Conservation (phyloP, 768 basidiomycete genomes). For the Amanita subjunquillea region DNA sequence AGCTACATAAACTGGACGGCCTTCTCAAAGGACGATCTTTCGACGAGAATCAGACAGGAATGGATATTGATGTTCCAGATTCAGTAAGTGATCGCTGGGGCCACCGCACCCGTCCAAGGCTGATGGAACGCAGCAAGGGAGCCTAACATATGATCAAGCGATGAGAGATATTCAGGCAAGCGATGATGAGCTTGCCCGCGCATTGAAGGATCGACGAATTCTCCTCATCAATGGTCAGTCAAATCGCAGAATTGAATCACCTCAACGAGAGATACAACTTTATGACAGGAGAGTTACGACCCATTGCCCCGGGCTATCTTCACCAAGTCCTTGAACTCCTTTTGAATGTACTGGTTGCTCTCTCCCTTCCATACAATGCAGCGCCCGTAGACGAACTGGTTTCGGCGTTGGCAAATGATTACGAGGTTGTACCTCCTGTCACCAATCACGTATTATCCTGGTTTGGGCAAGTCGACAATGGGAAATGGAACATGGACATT, state of each 20-base stretch:
- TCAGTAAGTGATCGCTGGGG: neutral
- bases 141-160: slow-evolving; percentile 53
- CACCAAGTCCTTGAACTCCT: slow-evolving; percentile 63
- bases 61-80: slow-evolving; percentile 9
- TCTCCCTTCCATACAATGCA: slow-evolving; percentile 39
- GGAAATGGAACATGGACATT: slow-evolving; percentile 59
- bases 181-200: slow-evolving; percentile 58
- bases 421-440: slow-evolving; percentile 56
- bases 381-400: slow-evolving; percentile 52
- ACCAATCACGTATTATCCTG: slow-evolving; percentile 67
- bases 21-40: slow-evolving; percentile 61
- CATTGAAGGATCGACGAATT: slow-evolving; percentile 59
- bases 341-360: slow-evolving; percentile 63
- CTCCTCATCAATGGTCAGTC: slow-evolving; percentile 57
- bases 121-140: neutral
- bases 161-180: slow-evolving; percentile 69
- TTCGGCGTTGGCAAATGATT: slow-evolving; percentile 54
- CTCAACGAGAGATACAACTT: neutral
- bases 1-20: slow-evolving; percentile 50
- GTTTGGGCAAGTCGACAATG: slow-evolving; percentile 59
- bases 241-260: neutral
- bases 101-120: neutral
- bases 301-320: slow-evolving; percentile 60
- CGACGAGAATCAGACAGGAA: slow-evolving; percentile 52
- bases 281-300: slow-evolving; percentile 55